phyloP scores from a whole-genome alignment of 2,329 filamentous ascomycete species.

The Aspergillus fischeri region DNA sequence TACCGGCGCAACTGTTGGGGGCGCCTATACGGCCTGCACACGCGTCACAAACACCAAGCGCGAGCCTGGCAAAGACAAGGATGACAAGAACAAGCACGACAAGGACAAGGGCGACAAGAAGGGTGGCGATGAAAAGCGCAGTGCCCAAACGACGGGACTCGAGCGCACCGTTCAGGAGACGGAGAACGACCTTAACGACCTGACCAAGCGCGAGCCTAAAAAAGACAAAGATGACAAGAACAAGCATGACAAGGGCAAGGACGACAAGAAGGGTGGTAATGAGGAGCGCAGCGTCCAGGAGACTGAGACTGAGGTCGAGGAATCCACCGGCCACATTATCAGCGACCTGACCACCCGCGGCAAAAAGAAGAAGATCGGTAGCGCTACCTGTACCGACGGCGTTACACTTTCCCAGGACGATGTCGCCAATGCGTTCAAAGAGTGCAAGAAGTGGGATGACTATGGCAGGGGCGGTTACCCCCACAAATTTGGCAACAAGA shows the following conservation, averaged over 20 bases:
- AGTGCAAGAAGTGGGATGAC: conserved; percentile 4
- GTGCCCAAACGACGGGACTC: too few relatives aligned
- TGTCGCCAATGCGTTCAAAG: conserved; percentile 5
- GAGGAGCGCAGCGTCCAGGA: conserved; percentile 1
- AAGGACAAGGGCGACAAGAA: background rate
- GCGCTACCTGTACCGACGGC: conserved; percentile 6
- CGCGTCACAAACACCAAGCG: conserved; percentile 3
- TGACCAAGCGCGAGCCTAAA: background rate
- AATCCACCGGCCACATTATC: conserved; percentile 2
- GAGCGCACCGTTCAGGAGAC: too few relatives aligned
- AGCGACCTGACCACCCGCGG: conserved; percentile 6
- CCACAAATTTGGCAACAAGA: background rate
- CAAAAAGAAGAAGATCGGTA: conserved; percentile 11
- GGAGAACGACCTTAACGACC: too few relatives aligned
- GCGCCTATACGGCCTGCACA: conserved; percentile 10
- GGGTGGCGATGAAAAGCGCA: too few relatives aligned
- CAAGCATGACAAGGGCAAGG: background rate
- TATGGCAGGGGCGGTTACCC: background rate
- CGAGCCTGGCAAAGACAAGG: background rate
- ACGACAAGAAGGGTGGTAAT: background rate
- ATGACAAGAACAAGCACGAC: background rate
- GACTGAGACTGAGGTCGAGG: background rate
- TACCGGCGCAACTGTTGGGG: conserved; percentile 7
- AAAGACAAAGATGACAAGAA: conserved; percentile 1
- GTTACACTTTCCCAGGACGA: conserved; percentile 6